Percentiles rank a stretch among this genome's conserved stretches.
phyloP scores from a whole-genome alignment of 2,329 filamentous ascomycete species.

The Aspergillus nomiae region DNA sequence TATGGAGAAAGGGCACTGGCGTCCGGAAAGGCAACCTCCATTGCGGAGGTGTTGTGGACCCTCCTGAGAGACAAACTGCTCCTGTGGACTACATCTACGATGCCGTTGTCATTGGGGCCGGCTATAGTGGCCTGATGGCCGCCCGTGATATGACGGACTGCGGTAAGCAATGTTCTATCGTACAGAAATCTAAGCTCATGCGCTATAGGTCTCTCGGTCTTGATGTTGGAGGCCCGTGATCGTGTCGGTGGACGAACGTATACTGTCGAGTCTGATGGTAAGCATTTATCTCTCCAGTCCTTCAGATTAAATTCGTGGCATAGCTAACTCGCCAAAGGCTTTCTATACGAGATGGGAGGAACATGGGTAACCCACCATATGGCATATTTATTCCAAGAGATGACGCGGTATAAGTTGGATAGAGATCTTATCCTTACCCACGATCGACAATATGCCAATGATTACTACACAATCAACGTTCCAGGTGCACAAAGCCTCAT shows the following conservation, averaged over 20 bases:
- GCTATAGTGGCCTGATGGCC: slow-evolving; percentile 34
- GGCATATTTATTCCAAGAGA: slow-evolving; percentile 9
- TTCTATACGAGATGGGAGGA: slow-evolving; percentile 9
- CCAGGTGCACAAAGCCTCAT: background rate
- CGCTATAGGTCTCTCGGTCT: slow-evolving; percentile 4
- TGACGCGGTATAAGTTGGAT: slow-evolving; percentile 9
- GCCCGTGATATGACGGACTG: slow-evolving; percentile 29
- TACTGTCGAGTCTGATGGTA: slow-evolving; percentile 10
- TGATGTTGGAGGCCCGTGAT: slow-evolving; percentile 52
- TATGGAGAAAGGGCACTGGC: background rate
- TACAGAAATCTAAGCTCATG: background rate
- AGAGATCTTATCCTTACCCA: slow-evolving; percentile 7
- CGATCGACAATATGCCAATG: slow-evolving; percentile 3
- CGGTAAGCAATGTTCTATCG: background rate
- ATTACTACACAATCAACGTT: slow-evolving; percentile 18
- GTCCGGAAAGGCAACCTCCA: background rate
- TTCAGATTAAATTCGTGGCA: too few relatives aligned
- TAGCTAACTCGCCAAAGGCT: background rate
- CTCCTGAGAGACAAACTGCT: slow-evolving; percentile 1
- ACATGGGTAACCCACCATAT: slow-evolving; percentile 13
- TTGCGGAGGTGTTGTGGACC: slow-evolving; percentile 9
- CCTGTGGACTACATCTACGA: slow-evolving; percentile 16
- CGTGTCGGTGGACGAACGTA: slow-evolving; percentile 47
- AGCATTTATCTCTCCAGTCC: too few relatives aligned
- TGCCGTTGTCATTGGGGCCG: slow-evolving; percentile 33